These are phyloP conservation scores for Chaetomium fimeti DNA, from an alignment of 495 filamentous ascomycete genomes.

Conservation along the genomic window DNA sequence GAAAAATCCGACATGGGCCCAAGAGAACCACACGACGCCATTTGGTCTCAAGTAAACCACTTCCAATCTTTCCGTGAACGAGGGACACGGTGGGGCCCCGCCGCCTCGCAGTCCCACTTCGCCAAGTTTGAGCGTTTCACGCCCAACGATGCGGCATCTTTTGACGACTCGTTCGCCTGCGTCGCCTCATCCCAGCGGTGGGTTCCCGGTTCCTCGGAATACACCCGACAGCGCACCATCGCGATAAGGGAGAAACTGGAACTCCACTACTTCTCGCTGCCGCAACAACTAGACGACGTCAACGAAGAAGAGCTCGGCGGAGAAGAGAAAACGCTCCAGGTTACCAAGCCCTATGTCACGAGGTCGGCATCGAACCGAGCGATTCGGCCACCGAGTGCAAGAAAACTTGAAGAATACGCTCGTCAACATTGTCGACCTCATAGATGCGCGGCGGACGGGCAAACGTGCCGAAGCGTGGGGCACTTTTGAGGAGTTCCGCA, in stretches of 20 bases:
- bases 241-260: constrained; percentile 36
- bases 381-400: constrained; percentile 33
- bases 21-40: neutral
- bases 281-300: constrained; percentile 18
- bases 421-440: constrained; percentile 55
- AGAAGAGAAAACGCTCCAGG: constrained; percentile 7
- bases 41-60: constrained; percentile 4
- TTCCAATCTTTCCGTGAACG: neutral
- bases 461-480: constrained; percentile 36
- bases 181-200: constrained; percentile 40
- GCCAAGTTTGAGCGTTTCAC: constrained; percentile 35
- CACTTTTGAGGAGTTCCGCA: constrained; percentile 32
- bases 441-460: constrained; percentile 43
- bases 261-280: too few species aligned
- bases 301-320: constrained; percentile 13
- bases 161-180: constrained; percentile 39
- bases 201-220: constrained; percentile 33
- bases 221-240: constrained; percentile 34
- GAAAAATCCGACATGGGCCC: too few species aligned
- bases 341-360: constrained; percentile 36
- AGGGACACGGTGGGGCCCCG: constrained; percentile 4
- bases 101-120: constrained; percentile 40
- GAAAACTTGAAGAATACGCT: constrained; percentile 37
- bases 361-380: constrained; percentile 37
- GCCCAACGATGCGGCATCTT: constrained; percentile 32